phyloP scores from a whole-genome alignment of 2,329 filamentous ascomycete genomes.

The Fusarium coffeatum region DNA sequence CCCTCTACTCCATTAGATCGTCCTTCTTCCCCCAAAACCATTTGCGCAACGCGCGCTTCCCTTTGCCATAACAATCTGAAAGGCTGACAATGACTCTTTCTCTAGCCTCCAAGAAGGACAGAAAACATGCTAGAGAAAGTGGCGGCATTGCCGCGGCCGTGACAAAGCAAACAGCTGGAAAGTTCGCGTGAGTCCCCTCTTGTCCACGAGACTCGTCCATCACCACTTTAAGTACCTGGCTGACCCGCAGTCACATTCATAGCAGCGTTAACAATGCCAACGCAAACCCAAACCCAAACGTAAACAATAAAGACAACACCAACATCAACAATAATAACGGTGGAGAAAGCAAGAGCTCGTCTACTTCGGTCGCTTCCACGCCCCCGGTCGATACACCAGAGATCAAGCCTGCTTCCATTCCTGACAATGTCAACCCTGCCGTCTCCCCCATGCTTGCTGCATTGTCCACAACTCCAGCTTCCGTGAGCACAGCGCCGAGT shows the following conservation, averaged over 20 bases:
- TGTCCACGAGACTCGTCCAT: constrained; percentile 47
- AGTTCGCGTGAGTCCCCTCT: constrained; percentile 60
- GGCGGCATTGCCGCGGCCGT: constrained; percentile 65
- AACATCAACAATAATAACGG: constrained; percentile 44
- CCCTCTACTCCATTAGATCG: constrained; percentile 24
- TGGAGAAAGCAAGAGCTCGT: constrained; percentile 51
- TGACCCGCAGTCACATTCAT: constrained; percentile 40
- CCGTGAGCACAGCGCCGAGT: constrained; percentile 61
- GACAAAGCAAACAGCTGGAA: constrained; percentile 64
- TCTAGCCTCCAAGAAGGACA: constrained; percentile 62
- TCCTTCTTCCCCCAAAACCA: constrained; percentile 22
- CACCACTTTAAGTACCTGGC: constrained; percentile 35
- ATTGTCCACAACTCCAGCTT: constrained; percentile 61
- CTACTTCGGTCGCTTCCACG: constrained; percentile 58
- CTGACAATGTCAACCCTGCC: constrained; percentile 58
- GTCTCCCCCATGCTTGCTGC: constrained; percentile 62
- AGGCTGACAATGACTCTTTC: constrained; percentile 45
- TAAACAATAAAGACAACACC: constrained; percentile 48
- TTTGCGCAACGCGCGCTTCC: constrained; percentile 32
- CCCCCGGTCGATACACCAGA: constrained; percentile 60
- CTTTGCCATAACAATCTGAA: constrained; percentile 8
- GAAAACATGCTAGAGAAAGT: constrained; percentile 66
- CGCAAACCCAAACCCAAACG: constrained; percentile 45
- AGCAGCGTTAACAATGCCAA: constrained; percentile 44
- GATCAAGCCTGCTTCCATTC: constrained; percentile 55